Evolutionary conservation across 768 basidiomycete genomes (phyloP), one percentile per base, ranked within the genome.

Genomic region (Russula brevipes): DNA sequence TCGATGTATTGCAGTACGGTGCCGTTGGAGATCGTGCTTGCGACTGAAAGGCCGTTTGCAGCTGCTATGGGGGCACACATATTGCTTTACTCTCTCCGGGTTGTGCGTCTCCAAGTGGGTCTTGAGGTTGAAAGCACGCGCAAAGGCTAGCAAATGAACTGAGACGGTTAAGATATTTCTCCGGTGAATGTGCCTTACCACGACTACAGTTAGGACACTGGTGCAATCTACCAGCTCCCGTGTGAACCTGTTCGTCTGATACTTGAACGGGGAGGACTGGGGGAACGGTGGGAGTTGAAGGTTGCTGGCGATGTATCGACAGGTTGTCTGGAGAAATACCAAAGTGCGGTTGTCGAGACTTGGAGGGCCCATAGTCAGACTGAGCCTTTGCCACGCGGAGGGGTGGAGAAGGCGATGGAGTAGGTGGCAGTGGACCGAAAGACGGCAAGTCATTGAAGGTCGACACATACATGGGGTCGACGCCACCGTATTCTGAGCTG

Each of bases 91-190:
- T 64, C 94, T 82, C 74, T 91, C 87, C 30, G 95, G 94, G 72
- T 96, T 92, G 75, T 98, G 94, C 4, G 94, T 98, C 31, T 89
- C 88, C 82, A 91, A 86, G 74, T 97, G 94, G 0, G 94, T 95
- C 79, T 98, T 98, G 61, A 98, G 76, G 70, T 98, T 98, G 75
- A 91, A 97, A 2, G 93, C 93, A 33, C 94, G 81, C 11, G 94
- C 94, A 69, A 98, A 98, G 1, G 89, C 95, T 89, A 62, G 24
- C 64, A 59, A 65, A 16, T 45, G 19, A 44, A 61, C 56, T 63
- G 59, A 50, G 61, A 65, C 53, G 59, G 65, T 10, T 55, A 19
- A 60, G 39, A 44, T 46, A 49, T 36, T 16, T 61, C 44, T 64
- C 1, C 64, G 33, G 49, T 58, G 24, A 64, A 66, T 10, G 9